phyloP scores from a whole-genome alignment of 257 asterid species.

The Lantana camara region DNA sequence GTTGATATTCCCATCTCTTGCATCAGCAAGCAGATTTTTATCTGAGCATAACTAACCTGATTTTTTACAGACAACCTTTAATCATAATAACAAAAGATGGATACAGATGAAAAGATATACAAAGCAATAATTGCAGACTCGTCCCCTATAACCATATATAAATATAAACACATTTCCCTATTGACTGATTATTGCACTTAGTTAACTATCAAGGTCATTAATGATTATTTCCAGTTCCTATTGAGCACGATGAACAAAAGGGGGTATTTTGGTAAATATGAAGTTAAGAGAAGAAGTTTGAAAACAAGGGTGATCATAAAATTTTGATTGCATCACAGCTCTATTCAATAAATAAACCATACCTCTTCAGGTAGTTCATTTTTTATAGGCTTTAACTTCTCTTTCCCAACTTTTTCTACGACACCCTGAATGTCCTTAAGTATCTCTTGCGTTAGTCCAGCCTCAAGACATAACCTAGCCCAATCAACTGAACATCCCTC shows the following conservation, averaged over 20 bases:
- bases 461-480: constrained; percentile 68
- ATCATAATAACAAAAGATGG: constrained; percentile 12
- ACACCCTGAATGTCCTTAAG: constrained; percentile 48
- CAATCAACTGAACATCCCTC: constrained; percentile 77
- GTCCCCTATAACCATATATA: not conserved
- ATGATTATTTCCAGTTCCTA: too few species aligned
- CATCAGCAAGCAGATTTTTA: constrained; percentile 56
- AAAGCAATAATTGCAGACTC: not conserved
- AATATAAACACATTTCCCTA: too few species aligned
- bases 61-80: constrained; percentile 12
- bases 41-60: constrained; percentile 75
- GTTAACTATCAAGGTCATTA: too few species aligned
- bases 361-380: constrained; percentile 90
- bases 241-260: too few species aligned
- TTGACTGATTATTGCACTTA: too few species aligned
- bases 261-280: too few species aligned
- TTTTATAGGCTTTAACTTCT: constrained; percentile 83
- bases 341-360: constrained; percentile 24
- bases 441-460: constrained; percentile 59
- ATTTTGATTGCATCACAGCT: constrained; percentile 13
- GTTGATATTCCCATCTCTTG: constrained; percentile 58
- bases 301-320: too few species aligned
- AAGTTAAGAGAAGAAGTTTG: too few species aligned
- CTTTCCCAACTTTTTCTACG: constrained; percentile 69
- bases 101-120: not conserved